Evolutionary conservation across 2,329 filamentous ascomycete genomes (phyloP).

Genomic region (Ilyonectria mors-panacis): DNA sequence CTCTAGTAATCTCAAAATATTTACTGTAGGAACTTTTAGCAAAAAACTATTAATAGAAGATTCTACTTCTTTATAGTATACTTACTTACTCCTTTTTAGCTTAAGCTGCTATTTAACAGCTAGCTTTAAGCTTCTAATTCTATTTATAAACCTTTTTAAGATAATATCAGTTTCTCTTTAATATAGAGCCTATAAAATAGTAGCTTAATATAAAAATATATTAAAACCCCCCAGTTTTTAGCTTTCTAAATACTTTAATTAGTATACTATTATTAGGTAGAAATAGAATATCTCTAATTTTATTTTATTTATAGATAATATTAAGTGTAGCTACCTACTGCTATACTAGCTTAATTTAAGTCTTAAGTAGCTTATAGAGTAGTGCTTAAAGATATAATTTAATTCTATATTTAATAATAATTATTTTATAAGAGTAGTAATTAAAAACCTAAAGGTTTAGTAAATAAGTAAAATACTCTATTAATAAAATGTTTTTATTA

Average conservation of each 20-base stretch:
- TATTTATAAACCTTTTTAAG: background rate
- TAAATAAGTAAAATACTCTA: background rate
- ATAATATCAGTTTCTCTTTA: background rate
- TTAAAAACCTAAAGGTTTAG: background rate
- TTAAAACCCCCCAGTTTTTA: background rate
- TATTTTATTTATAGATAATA: background rate
- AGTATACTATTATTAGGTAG: background rate
- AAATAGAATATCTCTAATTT: background rate
- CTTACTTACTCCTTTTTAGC: background rate
- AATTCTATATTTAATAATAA: background rate
- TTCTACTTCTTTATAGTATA: background rate
- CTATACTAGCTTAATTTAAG: background rate
- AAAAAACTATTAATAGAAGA: constrained; percentile 6
- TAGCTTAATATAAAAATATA: background rate
- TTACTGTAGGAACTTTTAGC: background rate
- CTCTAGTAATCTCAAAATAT: background rate
- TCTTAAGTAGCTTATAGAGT: background rate
- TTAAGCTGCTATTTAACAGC: background rate
- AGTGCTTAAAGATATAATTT: background rate
- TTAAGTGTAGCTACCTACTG: background rate
- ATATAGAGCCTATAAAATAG: background rate
- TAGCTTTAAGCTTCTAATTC: background rate
- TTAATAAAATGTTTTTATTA: background rate
- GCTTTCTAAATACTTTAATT: background rate
- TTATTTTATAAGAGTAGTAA: background rate